Evolutionary conservation across 805 yeast species (phyloP).

Genomic region (Metschnikowia colocasiae): DNA sequence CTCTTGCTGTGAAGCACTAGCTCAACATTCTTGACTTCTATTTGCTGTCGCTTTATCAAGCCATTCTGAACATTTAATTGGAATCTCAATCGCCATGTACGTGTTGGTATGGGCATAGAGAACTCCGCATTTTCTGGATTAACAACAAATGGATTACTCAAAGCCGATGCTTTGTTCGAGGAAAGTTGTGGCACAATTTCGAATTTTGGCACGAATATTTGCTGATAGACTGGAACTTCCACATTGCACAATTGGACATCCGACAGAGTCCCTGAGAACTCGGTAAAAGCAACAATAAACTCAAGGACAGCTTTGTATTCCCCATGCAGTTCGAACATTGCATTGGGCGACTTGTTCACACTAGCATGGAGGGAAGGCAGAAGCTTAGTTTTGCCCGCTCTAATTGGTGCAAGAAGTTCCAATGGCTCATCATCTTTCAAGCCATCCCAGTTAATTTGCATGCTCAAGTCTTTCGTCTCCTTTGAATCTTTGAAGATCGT

Average conservation of each 20-base stretch:
- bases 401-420: conserved; percentile 18
- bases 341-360: conserved; percentile 23
- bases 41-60: conserved; percentile 9
- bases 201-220: conserved; percentile 23
- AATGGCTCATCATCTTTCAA: conserved; percentile 41
- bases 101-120: conserved; percentile 30
- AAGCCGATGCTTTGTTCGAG: conserved; percentile 22
- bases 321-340: conserved; percentile 7
- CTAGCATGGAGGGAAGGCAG: conserved; percentile 20
- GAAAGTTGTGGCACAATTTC: conserved; percentile 27
- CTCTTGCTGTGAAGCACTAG: conserved; percentile 25
- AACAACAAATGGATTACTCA: conserved; percentile 38
- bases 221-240: conserved; percentile 23
- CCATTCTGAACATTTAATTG: conserved; percentile 5
- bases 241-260: conserved; percentile 24
- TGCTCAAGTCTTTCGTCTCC: conserved; percentile 17
- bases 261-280: conserved; percentile 18
- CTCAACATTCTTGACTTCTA: conserved; percentile 18
- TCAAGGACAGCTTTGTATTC: conserved; percentile 19
- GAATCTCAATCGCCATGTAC: conserved; percentile 29
- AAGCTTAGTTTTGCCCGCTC: conserved; percentile 6
- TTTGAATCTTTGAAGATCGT: conserved; percentile 15
- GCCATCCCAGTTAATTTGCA: conserved; percentile 31
- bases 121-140: conserved; percentile 11
- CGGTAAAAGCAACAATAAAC: conserved; percentile 24